These are phyloP conservation scores for Pyrus betulifolia DNA, from an alignment of 306 rosid species.

Conservation along the genomic window DNA sequence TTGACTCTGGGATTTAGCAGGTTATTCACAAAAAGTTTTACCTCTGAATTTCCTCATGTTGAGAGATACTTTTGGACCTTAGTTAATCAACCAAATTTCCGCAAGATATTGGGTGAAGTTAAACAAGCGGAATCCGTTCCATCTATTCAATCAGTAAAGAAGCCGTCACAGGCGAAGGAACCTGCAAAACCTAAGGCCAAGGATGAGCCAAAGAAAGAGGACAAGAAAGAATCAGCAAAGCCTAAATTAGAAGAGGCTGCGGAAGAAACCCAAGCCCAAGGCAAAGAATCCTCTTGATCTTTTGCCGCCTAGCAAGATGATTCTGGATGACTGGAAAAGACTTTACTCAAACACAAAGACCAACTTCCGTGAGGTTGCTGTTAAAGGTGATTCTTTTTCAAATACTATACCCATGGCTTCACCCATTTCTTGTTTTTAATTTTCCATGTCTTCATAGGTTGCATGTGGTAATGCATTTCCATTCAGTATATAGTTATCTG, in stretches of 20 bases:
- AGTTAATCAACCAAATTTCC: slow-evolving; percentile 75
- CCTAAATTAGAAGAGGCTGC: slow-evolving; percentile 33
- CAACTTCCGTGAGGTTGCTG: slow-evolving; percentile 89
- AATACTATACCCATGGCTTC: not conserved
- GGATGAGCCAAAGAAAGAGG: slow-evolving; percentile 52
- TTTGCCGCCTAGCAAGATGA: slow-evolving; percentile 81
- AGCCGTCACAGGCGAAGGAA: slow-evolving; percentile 61
- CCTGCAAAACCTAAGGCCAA: slow-evolving; percentile 60
- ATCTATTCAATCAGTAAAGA: slow-evolving; percentile 52
- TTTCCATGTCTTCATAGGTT: not conserved
- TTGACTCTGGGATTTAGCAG: slow-evolving; percentile 32
- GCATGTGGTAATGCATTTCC: not conserved
- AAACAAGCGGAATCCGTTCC: slow-evolving; percentile 52
- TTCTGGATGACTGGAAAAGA: slow-evolving; percentile 83
- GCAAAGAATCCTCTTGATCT: slow-evolving; percentile 80
- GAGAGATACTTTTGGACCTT: slow-evolving; percentile 90
- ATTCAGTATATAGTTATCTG: too few relatives aligned
- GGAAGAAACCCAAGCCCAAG: slow-evolving; percentile 74
- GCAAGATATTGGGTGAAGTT: slow-evolving; percentile 60
- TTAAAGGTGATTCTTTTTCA: slow-evolving; percentile 44
- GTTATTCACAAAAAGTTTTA: slow-evolving; percentile 45
- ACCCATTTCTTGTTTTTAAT: not conserved
- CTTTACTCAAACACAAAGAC: slow-evolving; percentile 82
- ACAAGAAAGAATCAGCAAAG: slow-evolving; percentile 34
- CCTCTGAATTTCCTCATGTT: slow-evolving; percentile 77